Conservation (phyloP, 495 filamentous ascomycete genomes). For the Lindgomyces ingoldianus region DNA sequence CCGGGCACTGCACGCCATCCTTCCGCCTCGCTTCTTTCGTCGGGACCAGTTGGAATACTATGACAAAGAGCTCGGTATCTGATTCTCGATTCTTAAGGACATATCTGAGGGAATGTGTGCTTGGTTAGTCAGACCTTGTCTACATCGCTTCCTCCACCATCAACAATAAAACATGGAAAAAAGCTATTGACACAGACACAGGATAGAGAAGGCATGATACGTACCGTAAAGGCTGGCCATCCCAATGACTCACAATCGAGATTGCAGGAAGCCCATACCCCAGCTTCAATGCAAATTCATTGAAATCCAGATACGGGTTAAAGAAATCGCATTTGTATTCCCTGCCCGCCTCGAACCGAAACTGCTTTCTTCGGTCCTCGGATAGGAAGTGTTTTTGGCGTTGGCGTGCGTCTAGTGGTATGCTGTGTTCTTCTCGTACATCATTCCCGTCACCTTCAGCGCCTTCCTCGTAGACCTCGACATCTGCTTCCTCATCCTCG, state of each 20-base stretch:
- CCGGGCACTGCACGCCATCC: constrained; percentile 37
- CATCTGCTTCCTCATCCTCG: constrained; percentile 41
- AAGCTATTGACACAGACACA: no score
- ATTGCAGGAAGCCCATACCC: constrained; percentile 81
- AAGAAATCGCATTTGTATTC: constrained; percentile 80
- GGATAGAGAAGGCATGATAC: constrained; percentile 16
- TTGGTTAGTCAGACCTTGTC: constrained; percentile 44
- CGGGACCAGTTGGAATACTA: constrained; percentile 73
- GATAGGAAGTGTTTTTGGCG: constrained; percentile 43
- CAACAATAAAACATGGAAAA: neutral
- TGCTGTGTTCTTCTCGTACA: constrained; percentile 38
- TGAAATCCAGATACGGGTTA: constrained; percentile 86
- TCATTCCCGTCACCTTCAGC: constrained; percentile 60
- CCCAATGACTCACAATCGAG: constrained; percentile 79
- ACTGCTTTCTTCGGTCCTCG: constrained; percentile 48
- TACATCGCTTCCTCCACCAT: neutral
- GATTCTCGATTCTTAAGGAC: constrained; percentile 76
- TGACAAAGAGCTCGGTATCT: constrained; percentile 70
- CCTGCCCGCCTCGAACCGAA: constrained; percentile 59
- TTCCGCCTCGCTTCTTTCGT: constrained; percentile 62
- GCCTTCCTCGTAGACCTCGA: constrained; percentile 63
- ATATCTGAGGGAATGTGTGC: constrained; percentile 77
- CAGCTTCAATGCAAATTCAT: constrained; percentile 72
- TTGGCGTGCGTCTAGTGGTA: constrained; percentile 38
- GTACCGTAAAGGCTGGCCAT: constrained; percentile 61